These are phyloP conservation scores for Fusarium succisae DNA, from an alignment of 2,329 filamentous ascomycete genomes.

Conservation along the genomic window DNA sequence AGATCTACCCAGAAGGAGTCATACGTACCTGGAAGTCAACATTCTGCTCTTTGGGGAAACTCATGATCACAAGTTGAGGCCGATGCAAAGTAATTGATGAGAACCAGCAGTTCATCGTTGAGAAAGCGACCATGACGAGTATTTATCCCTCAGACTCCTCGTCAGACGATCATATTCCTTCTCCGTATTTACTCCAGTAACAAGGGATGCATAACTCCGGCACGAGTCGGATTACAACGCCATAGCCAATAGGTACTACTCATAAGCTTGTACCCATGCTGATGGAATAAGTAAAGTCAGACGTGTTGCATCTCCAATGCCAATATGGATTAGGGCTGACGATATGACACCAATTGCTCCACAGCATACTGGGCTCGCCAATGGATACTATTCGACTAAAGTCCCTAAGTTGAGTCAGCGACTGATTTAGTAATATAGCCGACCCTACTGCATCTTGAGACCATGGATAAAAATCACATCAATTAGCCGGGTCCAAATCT, in stretches of 20 bases:
- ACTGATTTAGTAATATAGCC: background rate
- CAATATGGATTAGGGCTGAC: background rate
- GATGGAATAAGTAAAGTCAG: background rate
- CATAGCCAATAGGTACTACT: accelerated
- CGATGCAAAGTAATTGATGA: accelerated
- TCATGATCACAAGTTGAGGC: background rate
- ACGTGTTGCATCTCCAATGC: background rate
- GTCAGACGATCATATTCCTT: background rate
- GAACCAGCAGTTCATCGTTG: accelerated
- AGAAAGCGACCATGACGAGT: background rate
- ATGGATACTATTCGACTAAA: background rate
- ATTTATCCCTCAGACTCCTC: background rate
- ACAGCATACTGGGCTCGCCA: background rate
- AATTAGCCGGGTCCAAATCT: background rate
- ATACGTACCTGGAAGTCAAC: background rate
- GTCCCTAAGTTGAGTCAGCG: too few relatives aligned
- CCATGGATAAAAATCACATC: too few relatives aligned
- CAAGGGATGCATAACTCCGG: accelerated
- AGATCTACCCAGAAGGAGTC: accelerated
- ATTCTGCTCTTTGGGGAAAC: background rate
- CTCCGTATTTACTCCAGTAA: background rate
- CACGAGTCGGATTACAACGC: accelerated
- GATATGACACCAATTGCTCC: background rate
- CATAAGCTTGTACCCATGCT: background rate
- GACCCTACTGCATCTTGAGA: too few relatives aligned